Evolutionary conservation across 129 eudicot species (phyloP).

Genomic region (Apium graveolens): DNA sequence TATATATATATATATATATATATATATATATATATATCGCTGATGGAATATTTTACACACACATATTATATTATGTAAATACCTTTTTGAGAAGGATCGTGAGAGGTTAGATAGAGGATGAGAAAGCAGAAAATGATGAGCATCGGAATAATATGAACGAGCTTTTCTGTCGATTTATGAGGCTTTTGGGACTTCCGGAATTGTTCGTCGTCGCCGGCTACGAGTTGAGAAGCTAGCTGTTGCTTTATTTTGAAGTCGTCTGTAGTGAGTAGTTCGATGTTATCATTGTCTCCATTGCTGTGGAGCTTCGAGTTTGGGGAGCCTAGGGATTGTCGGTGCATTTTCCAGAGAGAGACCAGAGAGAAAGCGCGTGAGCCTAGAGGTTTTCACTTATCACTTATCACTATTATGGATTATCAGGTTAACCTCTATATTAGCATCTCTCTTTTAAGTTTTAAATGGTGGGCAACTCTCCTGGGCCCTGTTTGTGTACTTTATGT

Average conservation of each 20-base stretch:
- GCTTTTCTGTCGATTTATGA: slow-evolving; percentile 21
- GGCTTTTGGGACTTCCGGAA: slow-evolving; percentile 19
- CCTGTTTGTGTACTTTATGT: no score
- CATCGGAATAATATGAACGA: slow-evolving; percentile 46
- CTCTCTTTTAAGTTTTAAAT: no score
- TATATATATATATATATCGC: no score
- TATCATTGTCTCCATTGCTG: slow-evolving; percentile 13
- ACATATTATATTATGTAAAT: not conserved
- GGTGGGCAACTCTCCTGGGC: no score
- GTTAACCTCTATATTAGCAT: no score
- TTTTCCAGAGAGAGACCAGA: slow-evolving; percentile 25
- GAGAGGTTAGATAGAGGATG: slow-evolving; percentile 46
- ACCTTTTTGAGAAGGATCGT: slow-evolving; percentile 42
- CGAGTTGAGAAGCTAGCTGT: not conserved
- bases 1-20: no score
- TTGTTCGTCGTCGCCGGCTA: slow-evolving; percentile 16
- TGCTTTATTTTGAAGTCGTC: slow-evolving; percentile 8
- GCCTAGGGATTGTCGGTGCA: slow-evolving; percentile 58
- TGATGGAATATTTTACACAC: not conserved
- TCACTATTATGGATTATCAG: no score
- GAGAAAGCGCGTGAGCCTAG: not conserved
- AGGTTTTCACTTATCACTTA: no score
- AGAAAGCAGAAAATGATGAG: slow-evolving; percentile 44
- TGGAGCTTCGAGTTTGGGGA: slow-evolving; percentile 35
- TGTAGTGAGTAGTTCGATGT: not conserved